Evolutionary conservation across 2,329 filamentous ascomycete species (phyloP).

Genomic region (Dryadomyces sulphureus): DNA sequence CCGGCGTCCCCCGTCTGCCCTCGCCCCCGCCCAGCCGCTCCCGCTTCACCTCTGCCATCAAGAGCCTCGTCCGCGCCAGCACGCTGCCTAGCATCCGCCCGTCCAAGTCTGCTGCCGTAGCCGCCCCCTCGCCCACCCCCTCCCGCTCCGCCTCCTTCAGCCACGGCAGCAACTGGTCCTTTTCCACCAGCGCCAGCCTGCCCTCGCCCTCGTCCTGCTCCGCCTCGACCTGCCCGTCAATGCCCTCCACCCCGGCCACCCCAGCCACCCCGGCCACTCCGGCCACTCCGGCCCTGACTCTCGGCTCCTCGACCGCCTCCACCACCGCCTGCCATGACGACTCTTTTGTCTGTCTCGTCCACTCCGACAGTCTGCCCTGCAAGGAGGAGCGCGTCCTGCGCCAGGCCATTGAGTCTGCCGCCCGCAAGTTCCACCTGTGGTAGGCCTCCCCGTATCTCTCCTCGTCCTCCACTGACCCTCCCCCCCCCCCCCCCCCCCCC

Average conservation of each 20-base stretch:
- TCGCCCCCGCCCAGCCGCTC: conserved; percentile 15
- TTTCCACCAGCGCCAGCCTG: neutral
- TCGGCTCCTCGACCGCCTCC: conserved; percentile 11
- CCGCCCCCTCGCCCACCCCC: conserved; percentile 7
- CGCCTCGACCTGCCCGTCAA: neutral
- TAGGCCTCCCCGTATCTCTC: conserved; percentile 7
- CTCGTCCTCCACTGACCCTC: neutral
- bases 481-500: conserved; percentile 6
- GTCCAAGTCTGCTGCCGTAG: neutral
- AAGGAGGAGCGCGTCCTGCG: conserved; percentile 33
- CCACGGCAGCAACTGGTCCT: neutral
- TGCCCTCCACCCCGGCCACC: conserved; percentile 1
- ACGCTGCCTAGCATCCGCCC: conserved; percentile 17
- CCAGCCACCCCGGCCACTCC: conserved; percentile 20
- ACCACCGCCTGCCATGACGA: conserved; percentile 15
- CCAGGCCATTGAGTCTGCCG: conserved; percentile 35
- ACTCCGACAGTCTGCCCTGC: conserved; percentile 28
- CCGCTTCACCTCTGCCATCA: conserved; percentile 19
- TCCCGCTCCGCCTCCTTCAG: conserved; percentile 4
- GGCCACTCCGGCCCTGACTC: conserved; percentile 4
- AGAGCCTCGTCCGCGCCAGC: conserved; percentile 24
- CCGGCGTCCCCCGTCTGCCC: neutral
- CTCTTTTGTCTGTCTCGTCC: conserved; percentile 30
- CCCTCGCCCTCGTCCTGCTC: neutral
- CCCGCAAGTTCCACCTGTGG: conserved; percentile 31